phyloP scores from a whole-genome alignment of 2,329 filamentous ascomycete genomes.

The Pseudogymnoascus sp. region DNA sequence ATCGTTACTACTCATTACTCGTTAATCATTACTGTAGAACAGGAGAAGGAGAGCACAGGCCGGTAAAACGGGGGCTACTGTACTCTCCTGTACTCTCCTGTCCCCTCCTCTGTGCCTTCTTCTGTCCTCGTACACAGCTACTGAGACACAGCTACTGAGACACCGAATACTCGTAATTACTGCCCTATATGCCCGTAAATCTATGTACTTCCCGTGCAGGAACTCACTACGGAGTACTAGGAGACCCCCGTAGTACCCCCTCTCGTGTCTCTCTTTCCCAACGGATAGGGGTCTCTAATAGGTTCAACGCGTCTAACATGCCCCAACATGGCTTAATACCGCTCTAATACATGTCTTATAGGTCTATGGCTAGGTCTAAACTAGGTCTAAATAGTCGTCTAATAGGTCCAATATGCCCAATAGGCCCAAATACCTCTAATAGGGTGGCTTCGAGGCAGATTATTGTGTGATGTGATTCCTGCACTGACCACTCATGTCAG shows the following conservation, averaged over 20 bases:
- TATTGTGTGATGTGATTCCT: slow-evolving; percentile 9
- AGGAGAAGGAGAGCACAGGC: neutral
- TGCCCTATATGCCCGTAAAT: neutral
- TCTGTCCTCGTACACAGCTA: neutral
- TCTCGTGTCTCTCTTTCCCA: neutral
- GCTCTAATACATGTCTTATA: slow-evolving; percentile 3
- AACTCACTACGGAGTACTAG: too few relatives aligned
- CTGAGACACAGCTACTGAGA: neutral
- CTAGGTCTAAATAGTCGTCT: neutral
- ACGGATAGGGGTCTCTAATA: slow-evolving; percentile 2
- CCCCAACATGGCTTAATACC: neutral
- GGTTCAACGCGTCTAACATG: neutral
- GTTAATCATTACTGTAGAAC: neutral
- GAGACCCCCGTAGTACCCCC: neutral
- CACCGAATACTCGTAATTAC: neutral
- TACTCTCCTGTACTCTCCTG: neutral
- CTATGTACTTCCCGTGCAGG: neutral
- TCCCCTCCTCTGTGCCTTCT: neutral
- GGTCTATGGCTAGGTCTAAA: too few relatives aligned
- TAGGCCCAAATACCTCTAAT: neutral
- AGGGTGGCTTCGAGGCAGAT: neutral
- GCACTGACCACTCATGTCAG: slow-evolving; percentile 7
- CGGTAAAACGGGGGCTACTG: neutral
- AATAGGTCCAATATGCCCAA: neutral
- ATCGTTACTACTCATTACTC: neutral